Evolutionary conservation across 352 stramenopile genomes (phyloP), one percentile per base, ranked within the genome.

Genomic region (Albugo laibachii): DNA sequence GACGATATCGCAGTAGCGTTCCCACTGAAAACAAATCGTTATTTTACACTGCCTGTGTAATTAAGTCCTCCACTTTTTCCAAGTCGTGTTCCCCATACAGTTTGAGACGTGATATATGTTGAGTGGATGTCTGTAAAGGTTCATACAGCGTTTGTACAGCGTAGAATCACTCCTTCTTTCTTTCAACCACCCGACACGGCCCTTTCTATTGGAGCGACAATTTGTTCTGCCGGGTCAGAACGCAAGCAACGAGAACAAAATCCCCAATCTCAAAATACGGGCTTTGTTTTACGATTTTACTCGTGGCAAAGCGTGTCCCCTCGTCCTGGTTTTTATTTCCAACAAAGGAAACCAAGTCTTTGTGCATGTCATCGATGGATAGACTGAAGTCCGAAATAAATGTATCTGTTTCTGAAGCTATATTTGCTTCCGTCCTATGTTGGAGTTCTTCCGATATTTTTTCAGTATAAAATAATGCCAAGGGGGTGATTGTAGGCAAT

Each of bases 401-500:
- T n/a, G 16, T 41, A 16, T 41, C 14, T 41, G 14, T 14, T 41
- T 41, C 36, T 16, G 14, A 14, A 16, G 36, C 14, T 14, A 41
- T 41, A 16, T 41, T 16, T 41, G 14, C 36, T 41, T 41, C 36
- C 14, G 16, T 14, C 36, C 36, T n/a, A n/a, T n/a, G 16, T 16
- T 14, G 14, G 16, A 16, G 36, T 16, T 14, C 36, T 41, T 41
- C 36, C 36, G 36, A 41, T 14, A 14, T 14, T 14, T 14, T 16
- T 16, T 41, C 14, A 14, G 14, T 14, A 16, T 41, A 41, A 41
- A 41, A 41, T 16, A 41, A 41, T 16, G 36, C 36, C 14, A 41
- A 16, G 14, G 36, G 36, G 16, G 14, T 41, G 14, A 14, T 41
- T 14, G 36, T 16, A 14, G 56, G 53, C 5, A 63, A 16, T 21